Evolutionary conservation across 2,329 filamentous ascomycete genomes (phyloP).

Genomic region (Colletotrichum musicola): DNA sequence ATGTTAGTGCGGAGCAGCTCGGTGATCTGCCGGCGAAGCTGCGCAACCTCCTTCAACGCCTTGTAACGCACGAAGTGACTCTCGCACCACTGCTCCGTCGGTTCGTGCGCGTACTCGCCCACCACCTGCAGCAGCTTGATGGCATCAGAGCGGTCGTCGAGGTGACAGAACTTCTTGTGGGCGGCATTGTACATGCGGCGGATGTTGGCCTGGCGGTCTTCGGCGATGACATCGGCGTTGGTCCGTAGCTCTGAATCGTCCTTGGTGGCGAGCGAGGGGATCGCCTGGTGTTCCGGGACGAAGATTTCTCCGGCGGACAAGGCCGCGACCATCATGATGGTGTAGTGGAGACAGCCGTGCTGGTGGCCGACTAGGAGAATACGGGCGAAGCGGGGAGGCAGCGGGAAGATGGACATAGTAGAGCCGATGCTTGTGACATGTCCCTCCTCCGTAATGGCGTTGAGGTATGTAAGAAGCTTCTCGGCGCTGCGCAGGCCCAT

Average conservation of each 20-base stretch:
- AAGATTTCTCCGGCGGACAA: conserved; percentile 92
- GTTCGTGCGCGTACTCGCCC: conserved; percentile 85
- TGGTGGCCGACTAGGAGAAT: conserved; percentile 91
- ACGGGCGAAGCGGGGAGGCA: conserved; percentile 90
- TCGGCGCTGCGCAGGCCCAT: conserved; percentile 85
- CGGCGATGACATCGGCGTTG: conserved; percentile 77
- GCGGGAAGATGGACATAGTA: conserved; percentile 88
- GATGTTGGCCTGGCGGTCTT: conserved; percentile 76
- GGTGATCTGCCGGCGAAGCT: conserved; percentile 86
- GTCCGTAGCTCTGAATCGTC: conserved; percentile 65
- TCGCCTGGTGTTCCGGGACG: conserved; percentile 82
- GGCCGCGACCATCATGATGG: conserved; percentile 88
- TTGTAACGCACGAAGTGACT: conserved; percentile 89
- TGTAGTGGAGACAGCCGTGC: conserved; percentile 85
- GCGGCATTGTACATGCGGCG: conserved; percentile 75
- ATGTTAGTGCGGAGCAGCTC: conserved; percentile 83
- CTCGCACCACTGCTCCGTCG: conserved; percentile 80
- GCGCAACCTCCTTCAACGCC: conserved; percentile 85
- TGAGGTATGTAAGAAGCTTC: conserved; percentile 86
- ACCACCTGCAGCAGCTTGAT: conserved; percentile 92
- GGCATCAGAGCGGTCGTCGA: conserved; percentile 87
- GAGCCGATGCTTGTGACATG: conserved; percentile 83
- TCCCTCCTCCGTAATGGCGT: conserved; percentile 79
- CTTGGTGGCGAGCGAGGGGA: conserved; percentile 67
- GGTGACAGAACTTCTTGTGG: conserved; percentile 81